Evolutionary conservation across 179 eudicot species (phyloP).

Genomic region (Gypsophila paniculata): DNA sequence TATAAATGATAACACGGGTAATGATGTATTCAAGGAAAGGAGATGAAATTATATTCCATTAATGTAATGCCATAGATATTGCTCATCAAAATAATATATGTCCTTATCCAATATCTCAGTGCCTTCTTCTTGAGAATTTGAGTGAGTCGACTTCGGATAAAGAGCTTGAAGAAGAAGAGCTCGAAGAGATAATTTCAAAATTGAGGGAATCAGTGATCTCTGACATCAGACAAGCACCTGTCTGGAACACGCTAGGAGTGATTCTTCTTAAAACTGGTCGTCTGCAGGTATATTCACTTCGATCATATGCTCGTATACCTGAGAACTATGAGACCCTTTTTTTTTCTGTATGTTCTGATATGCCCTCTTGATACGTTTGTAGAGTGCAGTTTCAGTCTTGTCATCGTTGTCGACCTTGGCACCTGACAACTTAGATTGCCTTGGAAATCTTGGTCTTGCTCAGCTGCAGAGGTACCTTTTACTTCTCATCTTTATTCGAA

Average conservation of each 20-base stretch:
- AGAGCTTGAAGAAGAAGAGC: slow-evolving; percentile 72
- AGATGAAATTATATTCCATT: not conserved
- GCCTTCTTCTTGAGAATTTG: slow-evolving; percentile 76
- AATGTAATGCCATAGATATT: not conserved
- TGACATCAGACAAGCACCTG: slow-evolving; percentile 82
- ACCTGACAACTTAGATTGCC: slow-evolving; percentile 88
- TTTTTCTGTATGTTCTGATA: slow-evolving; percentile 23
- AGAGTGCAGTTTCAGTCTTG: slow-evolving; percentile 84
- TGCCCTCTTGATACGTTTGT: slow-evolving; percentile 23
- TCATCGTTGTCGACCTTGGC: slow-evolving; percentile 55
- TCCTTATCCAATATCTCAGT: slow-evolving; percentile 39
- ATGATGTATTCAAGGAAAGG: not conserved
- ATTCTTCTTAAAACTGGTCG: slow-evolving; percentile 76
- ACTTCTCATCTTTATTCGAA: slow-evolving; percentile 7
- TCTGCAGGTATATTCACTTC: slow-evolving; percentile 53
- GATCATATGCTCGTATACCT: not conserved
- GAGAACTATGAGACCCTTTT: slow-evolving; percentile 6
- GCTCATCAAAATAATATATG: slow-evolving; percentile 10
- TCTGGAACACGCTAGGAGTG: slow-evolving; percentile 89
- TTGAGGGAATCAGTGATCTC: slow-evolving; percentile 68
- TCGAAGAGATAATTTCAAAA: slow-evolving; percentile 66
- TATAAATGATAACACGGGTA: not conserved
- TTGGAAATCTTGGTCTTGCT: slow-evolving; percentile 92
- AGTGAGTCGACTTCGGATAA: slow-evolving; percentile 55
- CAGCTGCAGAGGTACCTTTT: slow-evolving; percentile 71